Evolutionary conservation across 257 asterid genomes (phyloP), one percentile per base, ranked within the genome.

Genomic region (Nicotiana obtusifolia): DNA sequence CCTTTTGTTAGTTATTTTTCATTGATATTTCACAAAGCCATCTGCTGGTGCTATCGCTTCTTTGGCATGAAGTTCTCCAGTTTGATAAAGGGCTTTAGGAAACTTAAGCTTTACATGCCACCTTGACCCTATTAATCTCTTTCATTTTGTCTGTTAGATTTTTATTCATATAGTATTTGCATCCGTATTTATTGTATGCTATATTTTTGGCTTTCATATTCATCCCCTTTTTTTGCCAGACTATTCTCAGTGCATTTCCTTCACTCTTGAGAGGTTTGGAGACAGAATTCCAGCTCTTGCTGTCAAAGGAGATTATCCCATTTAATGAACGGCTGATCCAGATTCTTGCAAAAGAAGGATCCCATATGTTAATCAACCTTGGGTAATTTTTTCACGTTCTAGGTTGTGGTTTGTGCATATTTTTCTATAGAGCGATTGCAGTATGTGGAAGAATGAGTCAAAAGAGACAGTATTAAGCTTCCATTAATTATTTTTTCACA

Each of bases 261-360:
- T 84, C 90, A 61, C 97, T 93, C 78, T 89, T 95, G 82, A 87
- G 89, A 87, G 97, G 97, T 77, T 87, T 85, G 77, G 95, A 92
- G 89, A 84, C 84, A 86, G 82, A 82, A 89, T 88, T 93, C 85
- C 86, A 79, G 84, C 83, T 37, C 64, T 89, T 93, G 86, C 71
- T 95, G 87, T 85, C 77, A 80, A 85, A 86, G 80, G 82, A 86
- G 84, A 81, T 84, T 80, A 91, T 92, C 86, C 95, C 93, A 81
- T 90, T 92, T 75, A 83, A 87, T 73, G 95, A 91, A 62, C 94
- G 92, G 80, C 87, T 95, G 82, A 80, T 95, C 86, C 92, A 84
- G 80, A 76, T 93, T 77, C 87, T 95, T 62, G 94, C 94, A 81
- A 88, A 86, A 87, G 95, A 88, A 84, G 98, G 97, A 62, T 20